Conservation (phyloP, 345 rosid species). For the Toxicodendron radicans region DNA sequence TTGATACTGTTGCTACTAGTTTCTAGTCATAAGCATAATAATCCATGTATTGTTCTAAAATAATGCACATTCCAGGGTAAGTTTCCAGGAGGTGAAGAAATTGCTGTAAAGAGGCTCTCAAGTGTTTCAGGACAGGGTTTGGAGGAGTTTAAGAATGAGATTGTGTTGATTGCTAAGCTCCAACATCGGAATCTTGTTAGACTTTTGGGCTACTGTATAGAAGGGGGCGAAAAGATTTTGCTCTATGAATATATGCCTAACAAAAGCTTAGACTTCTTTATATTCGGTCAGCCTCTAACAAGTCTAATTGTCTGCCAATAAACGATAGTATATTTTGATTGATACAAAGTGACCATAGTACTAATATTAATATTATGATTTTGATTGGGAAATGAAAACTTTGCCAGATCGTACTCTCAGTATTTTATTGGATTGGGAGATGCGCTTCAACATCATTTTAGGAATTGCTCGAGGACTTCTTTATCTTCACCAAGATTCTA, state of each 20-base stretch:
- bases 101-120: slow-evolving; percentile 63
- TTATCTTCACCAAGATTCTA: slow-evolving; percentile 77
- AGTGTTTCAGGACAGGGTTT: slow-evolving; percentile 61
- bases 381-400: not conserved
- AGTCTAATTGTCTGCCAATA: not conserved
- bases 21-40: not conserved
- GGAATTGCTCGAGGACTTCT: slow-evolving; percentile 71
- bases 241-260: slow-evolving; percentile 63
- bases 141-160: slow-evolving; percentile 64
- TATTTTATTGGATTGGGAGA: slow-evolving; percentile 48
- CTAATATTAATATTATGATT: not conserved
- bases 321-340: not conserved
- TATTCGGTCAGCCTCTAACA: slow-evolving; percentile 46
- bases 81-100: slow-evolving; percentile 47
- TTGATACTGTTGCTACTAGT: not conserved
- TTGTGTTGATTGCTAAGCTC: slow-evolving; percentile 60
- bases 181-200: slow-evolving; percentile 75
- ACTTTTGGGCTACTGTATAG: slow-evolving; percentile 61
- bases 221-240: slow-evolving; percentile 53
- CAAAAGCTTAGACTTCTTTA: slow-evolving; percentile 55
- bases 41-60: not conserved
- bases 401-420: slow-evolving; percentile 39
- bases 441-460: slow-evolving; percentile 46
- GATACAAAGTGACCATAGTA: not conserved
- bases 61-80: slow-evolving; percentile 31